A percentile compares a stretch with the other conserved stretches of the same genome.
These are phyloP conservation scores for Ophiostoma sp. DNA, from an alignment of 2,329 filamentous ascomycete species.

Conservation along the genomic window DNA sequence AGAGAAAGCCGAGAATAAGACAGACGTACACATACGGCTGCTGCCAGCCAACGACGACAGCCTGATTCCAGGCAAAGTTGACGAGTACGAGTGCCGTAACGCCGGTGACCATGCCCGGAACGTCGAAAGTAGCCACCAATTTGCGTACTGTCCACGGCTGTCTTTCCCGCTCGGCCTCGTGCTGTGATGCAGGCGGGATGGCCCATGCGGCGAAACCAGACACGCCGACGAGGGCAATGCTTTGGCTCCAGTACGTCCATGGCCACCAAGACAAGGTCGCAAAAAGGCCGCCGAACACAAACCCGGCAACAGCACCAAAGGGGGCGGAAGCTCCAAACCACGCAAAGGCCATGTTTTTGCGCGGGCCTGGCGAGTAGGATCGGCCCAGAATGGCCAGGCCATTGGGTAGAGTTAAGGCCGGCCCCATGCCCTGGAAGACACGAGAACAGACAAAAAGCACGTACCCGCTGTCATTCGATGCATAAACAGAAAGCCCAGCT, in stretches of 20 bases:
- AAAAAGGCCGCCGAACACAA: constrained; percentile 44
- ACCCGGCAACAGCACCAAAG: constrained; percentile 46
- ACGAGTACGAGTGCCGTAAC: constrained; percentile 29
- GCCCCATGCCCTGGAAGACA: constrained; percentile 61
- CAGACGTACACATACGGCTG: constrained; percentile 28
- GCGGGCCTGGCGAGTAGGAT: constrained; percentile 55
- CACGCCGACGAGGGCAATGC: constrained; percentile 28
- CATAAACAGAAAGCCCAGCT: constrained; percentile 51
- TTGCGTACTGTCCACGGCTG: background rate
- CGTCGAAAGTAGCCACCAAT: constrained; percentile 23
- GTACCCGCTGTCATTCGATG: constrained; percentile 39
- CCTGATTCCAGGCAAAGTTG: constrained; percentile 33
- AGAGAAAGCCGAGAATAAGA: constrained; percentile 29
- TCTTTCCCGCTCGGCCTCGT: constrained; percentile 2
- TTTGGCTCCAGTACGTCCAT: constrained; percentile 41
- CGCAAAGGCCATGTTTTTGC: constrained; percentile 62
- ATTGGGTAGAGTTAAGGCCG: constrained; percentile 64
- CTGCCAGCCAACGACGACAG: constrained; percentile 29
- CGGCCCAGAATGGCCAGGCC: constrained; percentile 61
- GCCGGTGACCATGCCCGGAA: constrained; percentile 25
- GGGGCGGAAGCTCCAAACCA: constrained; percentile 51
- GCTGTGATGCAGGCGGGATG: constrained; percentile 32
- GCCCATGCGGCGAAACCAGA: constrained; percentile 29
- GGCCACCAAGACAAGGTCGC: constrained; percentile 40
- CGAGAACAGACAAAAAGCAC: constrained; percentile 53